These are phyloP conservation scores for Blakeslea trispora DNA, from an alignment of 371 early-diverging fungal genomes.

Conservation along the genomic window DNA sequence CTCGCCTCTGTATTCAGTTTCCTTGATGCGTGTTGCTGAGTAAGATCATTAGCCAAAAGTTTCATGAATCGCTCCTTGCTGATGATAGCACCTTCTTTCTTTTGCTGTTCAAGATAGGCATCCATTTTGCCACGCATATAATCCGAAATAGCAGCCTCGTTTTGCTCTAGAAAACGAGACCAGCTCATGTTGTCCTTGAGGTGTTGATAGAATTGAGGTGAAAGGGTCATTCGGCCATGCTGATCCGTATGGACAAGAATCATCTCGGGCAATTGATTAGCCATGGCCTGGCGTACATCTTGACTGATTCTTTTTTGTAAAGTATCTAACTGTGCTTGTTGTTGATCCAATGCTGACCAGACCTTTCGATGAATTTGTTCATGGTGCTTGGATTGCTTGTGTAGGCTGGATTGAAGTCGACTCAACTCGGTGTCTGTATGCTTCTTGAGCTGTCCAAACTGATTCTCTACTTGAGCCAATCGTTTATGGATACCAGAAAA, in stretches of 20 bases:
- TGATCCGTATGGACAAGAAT: slow-evolving; percentile 14
- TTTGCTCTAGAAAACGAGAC: slow-evolving; percentile 9
- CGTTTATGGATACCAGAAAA: too few relatives aligned
- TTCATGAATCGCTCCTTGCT: slow-evolving; percentile 16
- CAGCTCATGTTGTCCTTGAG: slow-evolving; percentile 9
- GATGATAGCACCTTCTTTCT: slow-evolving; percentile 15
- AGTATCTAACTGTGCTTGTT: background rate
- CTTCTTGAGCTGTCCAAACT: too few relatives aligned
- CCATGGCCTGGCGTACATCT: background rate
- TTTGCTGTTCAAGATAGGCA: slow-evolving; percentile 6
- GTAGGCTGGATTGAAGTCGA: too few relatives aligned
- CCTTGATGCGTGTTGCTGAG: background rate
- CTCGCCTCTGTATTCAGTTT: background rate
- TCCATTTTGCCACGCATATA: slow-evolving; percentile 11
- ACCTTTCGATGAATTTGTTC: background rate
- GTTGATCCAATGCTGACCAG: background rate
- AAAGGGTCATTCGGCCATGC: slow-evolving; percentile 5
- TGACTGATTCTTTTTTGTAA: background rate
- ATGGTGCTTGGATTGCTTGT: background rate
- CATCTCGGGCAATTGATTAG: slow-evolving; percentile 2
- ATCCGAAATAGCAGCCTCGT: slow-evolving; percentile 7
- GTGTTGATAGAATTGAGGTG: slow-evolving; percentile 4
- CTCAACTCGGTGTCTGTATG: background rate
- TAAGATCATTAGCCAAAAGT: slow-evolving; percentile 9
- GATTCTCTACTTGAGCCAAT: too few relatives aligned